Percentiles rank a stretch among this genome's conserved stretches.
Evolutionary conservation across 2,329 filamentous ascomycete species (phyloP).

Genomic region (Neofusicoccum sp.): DNA sequence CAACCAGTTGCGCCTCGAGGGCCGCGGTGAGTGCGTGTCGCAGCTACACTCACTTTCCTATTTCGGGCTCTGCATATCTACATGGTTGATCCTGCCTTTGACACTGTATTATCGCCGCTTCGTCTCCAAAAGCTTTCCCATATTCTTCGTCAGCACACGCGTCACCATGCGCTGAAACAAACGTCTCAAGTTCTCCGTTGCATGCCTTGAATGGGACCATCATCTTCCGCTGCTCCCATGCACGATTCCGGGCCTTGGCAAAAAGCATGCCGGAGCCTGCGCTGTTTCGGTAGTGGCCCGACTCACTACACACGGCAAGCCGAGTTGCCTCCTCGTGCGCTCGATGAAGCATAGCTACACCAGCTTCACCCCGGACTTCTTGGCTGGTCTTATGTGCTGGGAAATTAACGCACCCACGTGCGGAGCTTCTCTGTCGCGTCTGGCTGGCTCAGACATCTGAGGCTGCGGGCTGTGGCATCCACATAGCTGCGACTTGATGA

Average conservation of each 20-base stretch:
- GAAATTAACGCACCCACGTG: constrained; percentile 7
- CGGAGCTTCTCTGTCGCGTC: background rate
- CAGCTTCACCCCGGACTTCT: background rate
- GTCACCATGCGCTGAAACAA: background rate
- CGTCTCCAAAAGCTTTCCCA: no score
- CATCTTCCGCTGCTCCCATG: background rate
- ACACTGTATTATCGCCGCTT: background rate
- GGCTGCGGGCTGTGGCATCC: background rate
- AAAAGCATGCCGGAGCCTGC: background rate
- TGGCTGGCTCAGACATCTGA: background rate
- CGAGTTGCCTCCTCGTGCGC: background rate
- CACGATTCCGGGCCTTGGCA: background rate
- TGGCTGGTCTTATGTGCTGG: background rate
- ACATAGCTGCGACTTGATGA: background rate
- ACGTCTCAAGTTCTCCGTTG: background rate
- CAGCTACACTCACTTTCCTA: background rate
- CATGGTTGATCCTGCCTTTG: background rate
- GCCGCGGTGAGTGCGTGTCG: background rate
- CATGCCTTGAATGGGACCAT: background rate
- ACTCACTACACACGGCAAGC: background rate
- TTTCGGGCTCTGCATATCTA: background rate
- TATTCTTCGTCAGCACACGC: background rate
- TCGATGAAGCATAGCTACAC: background rate
- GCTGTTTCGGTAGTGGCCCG: background rate
- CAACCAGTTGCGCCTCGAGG: background rate